Conservation (phyloP, 129 eudicot species). For the Rutidosis leptorrhynchoides region DNA sequence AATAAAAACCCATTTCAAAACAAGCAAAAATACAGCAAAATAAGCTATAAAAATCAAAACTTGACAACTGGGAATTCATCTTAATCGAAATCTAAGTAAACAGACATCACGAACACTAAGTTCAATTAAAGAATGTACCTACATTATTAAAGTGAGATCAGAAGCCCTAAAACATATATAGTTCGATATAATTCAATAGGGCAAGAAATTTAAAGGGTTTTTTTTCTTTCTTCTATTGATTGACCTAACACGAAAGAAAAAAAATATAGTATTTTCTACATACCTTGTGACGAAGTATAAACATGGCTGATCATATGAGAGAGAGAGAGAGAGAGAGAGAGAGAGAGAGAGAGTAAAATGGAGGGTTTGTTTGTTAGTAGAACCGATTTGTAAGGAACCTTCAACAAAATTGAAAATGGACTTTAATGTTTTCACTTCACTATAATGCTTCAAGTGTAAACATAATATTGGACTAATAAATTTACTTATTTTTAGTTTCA, state of each 20-base stretch:
- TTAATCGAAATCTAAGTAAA: slow-evolving; percentile 13
- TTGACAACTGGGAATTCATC: slow-evolving; percentile 8
- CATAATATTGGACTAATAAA: slow-evolving; percentile 21
- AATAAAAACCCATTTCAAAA: neutral
- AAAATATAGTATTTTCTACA: slow-evolving; percentile 16
- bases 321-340: slow-evolving; percentile 22
- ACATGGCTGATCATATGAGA: slow-evolving; percentile 39
- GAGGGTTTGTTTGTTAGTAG: slow-evolving; percentile 35
- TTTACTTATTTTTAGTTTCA: slow-evolving; percentile 6
- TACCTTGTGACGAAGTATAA: slow-evolving; percentile 34
- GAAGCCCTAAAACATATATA: slow-evolving; percentile 28
- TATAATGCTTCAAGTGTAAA: slow-evolving; percentile 4
- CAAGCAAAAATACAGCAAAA: slow-evolving; percentile 18
- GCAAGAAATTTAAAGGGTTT: slow-evolving; percentile 20
- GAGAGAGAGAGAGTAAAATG: slow-evolving; percentile 25
- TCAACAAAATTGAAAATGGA: slow-evolving; percentile 12
- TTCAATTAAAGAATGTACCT: slow-evolving; percentile 31
- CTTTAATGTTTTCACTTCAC: slow-evolving; percentile 20
- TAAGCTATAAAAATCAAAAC: slow-evolving; percentile 13
- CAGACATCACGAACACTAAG: slow-evolving; percentile 7
- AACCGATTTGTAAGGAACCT: slow-evolving; percentile 39
- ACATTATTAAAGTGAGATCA: slow-evolving; percentile 33
- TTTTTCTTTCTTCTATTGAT: slow-evolving; percentile 4
- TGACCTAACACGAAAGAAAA: neutral
- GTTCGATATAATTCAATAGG: slow-evolving; percentile 14